Percentiles rank a stretch among this genome's conserved stretches.
Conservation (phyloP, 164 flowering plant species). For the Kingdonia uniflora region DNA sequence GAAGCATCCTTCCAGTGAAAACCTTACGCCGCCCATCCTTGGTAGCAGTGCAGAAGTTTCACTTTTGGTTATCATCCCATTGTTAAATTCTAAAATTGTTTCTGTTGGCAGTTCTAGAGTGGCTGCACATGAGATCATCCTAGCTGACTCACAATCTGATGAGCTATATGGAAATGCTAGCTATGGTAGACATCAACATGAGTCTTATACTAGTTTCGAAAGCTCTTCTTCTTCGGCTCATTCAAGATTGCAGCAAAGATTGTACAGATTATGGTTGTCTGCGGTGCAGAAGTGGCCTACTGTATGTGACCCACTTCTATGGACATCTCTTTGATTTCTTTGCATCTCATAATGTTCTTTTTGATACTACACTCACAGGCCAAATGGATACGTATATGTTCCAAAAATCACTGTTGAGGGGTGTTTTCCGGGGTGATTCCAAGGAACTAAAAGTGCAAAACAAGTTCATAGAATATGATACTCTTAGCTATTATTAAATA, state of each 20-base stretch:
- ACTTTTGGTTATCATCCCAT: not conserved
- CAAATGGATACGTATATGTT: not conserved
- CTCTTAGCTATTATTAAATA: no score
- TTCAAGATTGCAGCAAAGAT: slow-evolving; percentile 43
- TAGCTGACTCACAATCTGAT: slow-evolving; percentile 56
- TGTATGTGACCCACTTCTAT: slow-evolving; percentile 31
- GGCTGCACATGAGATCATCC: slow-evolving; percentile 65
- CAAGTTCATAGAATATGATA: no score
- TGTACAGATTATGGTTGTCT: slow-evolving; percentile 36
- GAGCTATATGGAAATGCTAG: slow-evolving; percentile 23
- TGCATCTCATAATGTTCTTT: not conserved
- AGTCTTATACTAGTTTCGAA: slow-evolving; percentile 22
- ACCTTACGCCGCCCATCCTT: not conserved
- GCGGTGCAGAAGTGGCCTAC: slow-evolving; percentile 74
- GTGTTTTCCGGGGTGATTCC: not conserved
- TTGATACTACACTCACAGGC: no score
- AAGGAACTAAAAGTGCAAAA: no score
- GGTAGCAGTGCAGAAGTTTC: not conserved
- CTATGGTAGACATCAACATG: slow-evolving; percentile 21
- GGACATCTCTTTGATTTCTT: slow-evolving; percentile 1
- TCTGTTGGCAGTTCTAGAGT: slow-evolving; percentile 60
- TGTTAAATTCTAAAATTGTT: not conserved
- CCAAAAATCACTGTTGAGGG: not conserved
- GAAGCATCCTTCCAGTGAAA: not conserved
- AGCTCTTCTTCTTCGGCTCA: slow-evolving; percentile 33